Percentiles rank a stretch among this genome's conserved stretches.
Evolutionary conservation across 768 basidiomycete genomes (phyloP).

Genomic region (Suillus sp.): DNA sequence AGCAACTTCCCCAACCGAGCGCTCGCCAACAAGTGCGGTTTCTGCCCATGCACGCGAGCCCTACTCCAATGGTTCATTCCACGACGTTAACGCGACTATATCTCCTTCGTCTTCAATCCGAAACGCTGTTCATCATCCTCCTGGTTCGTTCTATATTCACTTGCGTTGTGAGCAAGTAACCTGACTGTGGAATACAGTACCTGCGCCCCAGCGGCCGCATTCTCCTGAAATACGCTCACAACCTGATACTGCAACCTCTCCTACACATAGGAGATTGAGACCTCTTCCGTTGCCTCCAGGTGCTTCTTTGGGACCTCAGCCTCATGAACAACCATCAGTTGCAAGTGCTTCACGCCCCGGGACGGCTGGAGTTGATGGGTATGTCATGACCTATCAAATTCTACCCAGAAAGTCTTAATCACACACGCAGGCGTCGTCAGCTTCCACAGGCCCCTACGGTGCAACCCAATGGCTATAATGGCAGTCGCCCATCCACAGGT

Average conservation of each 20-base stretch:
- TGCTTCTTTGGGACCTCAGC: constrained; percentile 13
- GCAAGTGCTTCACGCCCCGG: constrained; percentile 27
- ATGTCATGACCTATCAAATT: constrained; percentile 7
- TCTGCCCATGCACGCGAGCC: constrained; percentile 26
- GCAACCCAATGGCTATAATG: constrained; percentile 18
- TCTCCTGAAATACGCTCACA: constrained; percentile 24
- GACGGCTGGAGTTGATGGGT: constrained; percentile 30
- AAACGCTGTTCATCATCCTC: constrained; percentile 24
- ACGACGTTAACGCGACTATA: constrained; percentile 21
- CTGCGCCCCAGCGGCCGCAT: constrained; percentile 20
- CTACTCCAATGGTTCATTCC: constrained; percentile 21
- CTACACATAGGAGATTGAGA: constrained; percentile 31
- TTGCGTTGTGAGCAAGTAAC: background rate
- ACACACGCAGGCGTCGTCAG: constrained; percentile 29
- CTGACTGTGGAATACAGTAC: background rate
- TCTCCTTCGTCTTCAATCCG: constrained; percentile 17
- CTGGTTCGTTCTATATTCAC: constrained; percentile 23
- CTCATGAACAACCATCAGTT: constrained; percentile 19
- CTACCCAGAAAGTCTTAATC: background rate
- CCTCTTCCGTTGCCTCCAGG: constrained; percentile 34
- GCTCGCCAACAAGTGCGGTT: constrained; percentile 21
- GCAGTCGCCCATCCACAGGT: constrained; percentile 24
- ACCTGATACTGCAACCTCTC: constrained; percentile 29
- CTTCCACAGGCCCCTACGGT: constrained; percentile 28
- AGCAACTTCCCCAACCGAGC: constrained; percentile 34